These are phyloP conservation scores for Barnettozyma wickerhamii DNA, from an alignment of 805 yeast genomes.

Conservation along the genomic window DNA sequence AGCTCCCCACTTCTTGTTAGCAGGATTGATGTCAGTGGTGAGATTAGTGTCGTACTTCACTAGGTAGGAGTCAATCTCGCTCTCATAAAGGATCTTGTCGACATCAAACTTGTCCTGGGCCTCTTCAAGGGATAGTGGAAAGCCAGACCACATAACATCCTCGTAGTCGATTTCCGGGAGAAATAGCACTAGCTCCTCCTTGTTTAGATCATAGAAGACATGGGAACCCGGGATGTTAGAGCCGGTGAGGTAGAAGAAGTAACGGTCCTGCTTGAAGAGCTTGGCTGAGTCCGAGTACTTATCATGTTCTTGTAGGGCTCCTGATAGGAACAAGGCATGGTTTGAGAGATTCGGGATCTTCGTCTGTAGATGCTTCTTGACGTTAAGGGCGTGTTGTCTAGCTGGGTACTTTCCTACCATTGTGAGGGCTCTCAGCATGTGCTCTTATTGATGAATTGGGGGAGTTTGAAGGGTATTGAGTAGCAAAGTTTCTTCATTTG, in stretches of 20 bases:
- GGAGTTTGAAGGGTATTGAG: neutral
- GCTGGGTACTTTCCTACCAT: slow-evolving; percentile 68
- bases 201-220: slow-evolving; percentile 49
- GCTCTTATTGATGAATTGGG: neutral
- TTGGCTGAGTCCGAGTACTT: slow-evolving; percentile 77
- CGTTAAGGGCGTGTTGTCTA: slow-evolving; percentile 63
- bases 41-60: slow-evolving; percentile 28
- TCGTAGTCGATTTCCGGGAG: slow-evolving; percentile 83
- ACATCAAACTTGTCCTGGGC: slow-evolving; percentile 70
- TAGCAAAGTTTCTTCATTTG: neutral
- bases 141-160: slow-evolving; percentile 95
- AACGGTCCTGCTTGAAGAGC: slow-evolving; percentile 84
- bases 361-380: slow-evolving; percentile 34
- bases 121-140: slow-evolving; percentile 65
- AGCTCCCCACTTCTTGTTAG: slow-evolving; percentile 30
- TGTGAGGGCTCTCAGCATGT: slow-evolving; percentile 1
- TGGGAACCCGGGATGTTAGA: slow-evolving; percentile 75
- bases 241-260: slow-evolving; percentile 85
- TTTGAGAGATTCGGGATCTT: slow-evolving; percentile 22
- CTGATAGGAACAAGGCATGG: slow-evolving; percentile 54
- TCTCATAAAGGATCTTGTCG: slow-evolving; percentile 68
- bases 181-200: slow-evolving; percentile 62
- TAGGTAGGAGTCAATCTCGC: slow-evolving; percentile 38
- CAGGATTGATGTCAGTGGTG: slow-evolving; percentile 55
- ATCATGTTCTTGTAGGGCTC: slow-evolving; percentile 52